These are phyloP conservation scores for Amanita subjunquillea DNA, from an alignment of 768 basidiomycete genomes.

Conservation along the genomic window DNA sequence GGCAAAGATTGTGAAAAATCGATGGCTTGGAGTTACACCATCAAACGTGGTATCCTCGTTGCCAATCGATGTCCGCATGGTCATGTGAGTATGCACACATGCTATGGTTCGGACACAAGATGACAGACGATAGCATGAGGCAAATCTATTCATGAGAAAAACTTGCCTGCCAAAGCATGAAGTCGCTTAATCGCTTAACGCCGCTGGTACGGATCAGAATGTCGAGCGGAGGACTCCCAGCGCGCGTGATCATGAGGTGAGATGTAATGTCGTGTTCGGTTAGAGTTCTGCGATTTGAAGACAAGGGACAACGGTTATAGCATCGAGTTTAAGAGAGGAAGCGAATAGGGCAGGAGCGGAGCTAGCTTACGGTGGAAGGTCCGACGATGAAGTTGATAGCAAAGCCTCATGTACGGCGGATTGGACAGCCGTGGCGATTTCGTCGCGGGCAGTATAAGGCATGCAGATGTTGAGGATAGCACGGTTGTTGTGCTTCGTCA, in stretches of 20 bases:
- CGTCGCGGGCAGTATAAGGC: constrained; percentile 87
- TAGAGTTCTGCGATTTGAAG: constrained; percentile 21
- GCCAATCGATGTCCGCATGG: background rate
- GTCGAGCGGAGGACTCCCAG: constrained; percentile 73
- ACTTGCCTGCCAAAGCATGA: constrained; percentile 90
- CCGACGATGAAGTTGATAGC: constrained; percentile 6
- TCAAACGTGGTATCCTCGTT: constrained; percentile 2
- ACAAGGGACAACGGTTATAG: background rate
- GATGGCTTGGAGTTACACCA: background rate
- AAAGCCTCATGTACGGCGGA: constrained; percentile 32
- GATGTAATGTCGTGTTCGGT: constrained; percentile 60
- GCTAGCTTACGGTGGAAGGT: background rate
- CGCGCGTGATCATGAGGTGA: constrained; percentile 55
- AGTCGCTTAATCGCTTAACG: constrained; percentile 83
- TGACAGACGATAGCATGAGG: no score
- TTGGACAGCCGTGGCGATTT: constrained; percentile 76
- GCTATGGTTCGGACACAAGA: background rate
- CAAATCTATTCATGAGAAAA: no score
- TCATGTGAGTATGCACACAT: background rate
- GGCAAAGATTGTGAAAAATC: background rate
- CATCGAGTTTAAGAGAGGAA: background rate
- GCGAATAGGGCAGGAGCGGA: no score
- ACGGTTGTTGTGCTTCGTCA: constrained; percentile 64
- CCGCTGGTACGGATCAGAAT: constrained; percentile 88
- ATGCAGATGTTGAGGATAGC: constrained; percentile 88